Evolutionary conservation across 2,329 filamentous ascomycete species (phyloP), one percentile per base, ranked within the genome.

Genomic region (Aspergillus aculeatinus): DNA sequence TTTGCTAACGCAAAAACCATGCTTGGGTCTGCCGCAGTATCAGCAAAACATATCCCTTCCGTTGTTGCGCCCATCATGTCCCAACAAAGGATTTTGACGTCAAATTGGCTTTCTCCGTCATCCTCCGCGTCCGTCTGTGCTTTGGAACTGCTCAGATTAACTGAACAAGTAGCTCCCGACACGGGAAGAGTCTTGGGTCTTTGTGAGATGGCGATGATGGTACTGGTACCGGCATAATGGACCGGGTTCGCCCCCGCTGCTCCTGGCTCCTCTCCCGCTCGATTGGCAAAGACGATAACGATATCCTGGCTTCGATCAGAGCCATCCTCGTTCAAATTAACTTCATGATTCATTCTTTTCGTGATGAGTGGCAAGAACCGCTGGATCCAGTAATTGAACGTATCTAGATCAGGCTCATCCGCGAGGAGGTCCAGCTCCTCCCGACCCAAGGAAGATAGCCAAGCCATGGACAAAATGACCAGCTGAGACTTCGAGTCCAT

Each of bases 391-490:
- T 88, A 89, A 53, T 80, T 80, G 60, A 88, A 79, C 0, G 86
- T 88, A 65, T 85, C 82, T 69, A 83, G 74, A 65, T 88, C 86
- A 4, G 85, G 83, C 55, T 77, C 70, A 5, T 71, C 69, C 0
- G 77, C 73, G 19, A 82, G 72, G 7, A 71, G 59, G 21, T 73
- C 71, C 29, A 86, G 69, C 60, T 85, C 83, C 25, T 81, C 77
- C 2, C 79, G 76, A 27, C 75, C 72, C 25, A 85, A 71, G 29
- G 78, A 70, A 16, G 83, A 85, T 25, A 87, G 70, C 86, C 86
- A 89, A 1, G 86, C 86, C 83, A 87, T 88, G n/a, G 79, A 82
- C 16, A 88, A 67, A 55, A 87, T 80, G 4, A 88, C 80, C 23
- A 88, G 68, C 51, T 80, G 78, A 0, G 82, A 79, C 12, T 77